A percentile compares a stretch with the other conserved stretches of the same genome.
phyloP scores from a whole-genome alignment of 192 early-diverging fungal species.

The Martensiomyces pterosporus region DNA sequence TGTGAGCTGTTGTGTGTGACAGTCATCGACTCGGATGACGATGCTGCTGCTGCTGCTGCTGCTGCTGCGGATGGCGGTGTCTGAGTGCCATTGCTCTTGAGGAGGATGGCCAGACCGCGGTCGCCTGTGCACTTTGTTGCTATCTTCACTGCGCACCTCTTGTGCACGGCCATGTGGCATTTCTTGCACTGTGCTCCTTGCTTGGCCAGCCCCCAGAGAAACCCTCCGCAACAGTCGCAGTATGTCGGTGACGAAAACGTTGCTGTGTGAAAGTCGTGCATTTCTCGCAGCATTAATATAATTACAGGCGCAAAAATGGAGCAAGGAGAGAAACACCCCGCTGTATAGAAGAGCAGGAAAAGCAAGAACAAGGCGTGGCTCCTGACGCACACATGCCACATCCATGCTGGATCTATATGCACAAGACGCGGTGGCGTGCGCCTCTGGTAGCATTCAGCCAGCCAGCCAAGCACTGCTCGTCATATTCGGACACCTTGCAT shows the following conservation, averaged over 20 bases:
- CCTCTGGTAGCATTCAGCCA: too few species aligned
- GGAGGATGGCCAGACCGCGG: conserved; percentile 29
- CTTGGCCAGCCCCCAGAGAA: conserved; percentile 64
- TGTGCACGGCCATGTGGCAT: conserved; percentile 54
- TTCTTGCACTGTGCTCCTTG: conserved; percentile 60
- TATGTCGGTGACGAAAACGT: conserved; percentile 58
- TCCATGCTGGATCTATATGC: too few species aligned
- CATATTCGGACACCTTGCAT: too few species aligned
- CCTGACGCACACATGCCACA: too few species aligned
- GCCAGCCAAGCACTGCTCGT: too few species aligned
- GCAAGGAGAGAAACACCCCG: conserved; percentile 1
- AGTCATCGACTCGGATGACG: conserved; percentile 1
- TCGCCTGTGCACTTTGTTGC: conserved; percentile 26
- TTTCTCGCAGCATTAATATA: background rate
- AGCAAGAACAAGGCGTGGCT: too few species aligned
- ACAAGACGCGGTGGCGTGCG: too few species aligned
- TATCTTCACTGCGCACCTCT: conserved; percentile 47
- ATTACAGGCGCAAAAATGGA: background rate
- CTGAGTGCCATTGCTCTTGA: too few species aligned
- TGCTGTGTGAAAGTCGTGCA: conserved; percentile 54
- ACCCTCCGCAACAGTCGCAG: conserved; percentile 60
- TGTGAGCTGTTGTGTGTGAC: background rate
- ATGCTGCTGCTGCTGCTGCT: background rate
- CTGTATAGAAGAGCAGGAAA: conserved; percentile 10
- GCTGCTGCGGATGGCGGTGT: background rate